Evolutionary conservation across 768 basidiomycete species (phyloP), one percentile per base, ranked within the genome.

Genomic region (Amanita phalloides): DNA sequence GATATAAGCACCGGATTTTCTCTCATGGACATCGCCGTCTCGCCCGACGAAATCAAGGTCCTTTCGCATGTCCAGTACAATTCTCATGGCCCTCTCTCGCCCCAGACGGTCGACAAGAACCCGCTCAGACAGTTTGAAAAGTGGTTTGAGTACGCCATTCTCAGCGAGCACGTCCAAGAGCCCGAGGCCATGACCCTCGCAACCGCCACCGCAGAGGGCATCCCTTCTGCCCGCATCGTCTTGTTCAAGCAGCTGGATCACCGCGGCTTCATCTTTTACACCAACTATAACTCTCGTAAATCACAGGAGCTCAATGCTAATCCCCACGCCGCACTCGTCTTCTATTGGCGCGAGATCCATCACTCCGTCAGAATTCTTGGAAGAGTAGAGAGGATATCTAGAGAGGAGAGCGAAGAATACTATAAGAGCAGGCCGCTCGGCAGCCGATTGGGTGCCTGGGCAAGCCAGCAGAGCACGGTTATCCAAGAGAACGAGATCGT

Each of bases 231-330:
- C 9, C 82, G 95, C 57, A 78, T 90, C 66, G 93, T 97, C 51
- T 82, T 97, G 54, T 81, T 98, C 62, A 96, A 94, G 67, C 79
- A 91, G 62, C 80, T 90, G 60, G 96, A 98, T 71, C 61, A 74
- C 28, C 80, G 73, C 50, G 96, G 96, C 47, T 97, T 98, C 71
- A 79, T 95, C 53, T 96, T 97, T 71, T 99, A 79, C 76, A 98
- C 95, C 30, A 99, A 99, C 69, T 98, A 98, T 71, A 78, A 82
- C 37, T 95, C 92, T 9, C 81, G 94, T 57, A 99, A 98, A 69
- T 92, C 90, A 3, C 62, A 68, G 38, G 96, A 98, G 64, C 75
- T 98, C 26, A 53, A 66, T 5, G 75, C 70, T 36, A 93, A 93
- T 62, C 89, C 90, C 0, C 71, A 83, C 62, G 92, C 86, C 4